Percentiles rank a stretch among this genome's conserved stretches.
Conservation (phyloP, 805 yeast species). For the Candida germanica region DNA sequence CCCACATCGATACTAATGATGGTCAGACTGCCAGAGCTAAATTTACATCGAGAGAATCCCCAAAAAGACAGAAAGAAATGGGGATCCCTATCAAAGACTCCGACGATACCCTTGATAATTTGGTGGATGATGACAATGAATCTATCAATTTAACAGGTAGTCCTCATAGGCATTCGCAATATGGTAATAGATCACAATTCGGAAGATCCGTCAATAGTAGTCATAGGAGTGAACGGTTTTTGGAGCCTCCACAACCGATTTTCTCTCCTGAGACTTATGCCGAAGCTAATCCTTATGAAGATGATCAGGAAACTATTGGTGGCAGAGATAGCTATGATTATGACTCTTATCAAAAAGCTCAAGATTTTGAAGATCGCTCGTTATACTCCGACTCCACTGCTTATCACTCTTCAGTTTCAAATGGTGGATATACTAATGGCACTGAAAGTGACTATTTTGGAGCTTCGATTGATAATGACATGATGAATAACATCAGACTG, state of each 20-base stretch:
- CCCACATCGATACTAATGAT: background rate
- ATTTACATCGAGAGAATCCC: slow-evolving; percentile 69
- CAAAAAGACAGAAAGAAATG: slow-evolving; percentile 51
- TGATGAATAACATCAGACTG: slow-evolving; percentile 41
- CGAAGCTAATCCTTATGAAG: slow-evolving; percentile 44
- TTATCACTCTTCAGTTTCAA: slow-evolving; percentile 28
- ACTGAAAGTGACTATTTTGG: slow-evolving; percentile 35
- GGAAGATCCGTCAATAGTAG: slow-evolving; percentile 27
- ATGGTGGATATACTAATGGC: slow-evolving; percentile 15
- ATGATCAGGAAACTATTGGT: slow-evolving; percentile 14
- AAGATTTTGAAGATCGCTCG: slow-evolving; percentile 31
- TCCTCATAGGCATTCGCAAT: slow-evolving; percentile 30
- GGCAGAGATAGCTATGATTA: slow-evolving; percentile 26
- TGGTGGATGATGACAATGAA: slow-evolving; percentile 23
- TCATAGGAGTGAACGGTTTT: slow-evolving; percentile 47
- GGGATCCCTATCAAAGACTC: slow-evolving; percentile 39
- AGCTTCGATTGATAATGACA: slow-evolving; percentile 44
- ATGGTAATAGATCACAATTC: too few relatives aligned
- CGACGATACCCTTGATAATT: slow-evolving; percentile 40
- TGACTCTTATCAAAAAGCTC: slow-evolving; percentile 34
- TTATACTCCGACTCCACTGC: slow-evolving; percentile 35
- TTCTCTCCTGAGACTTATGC: slow-evolving; percentile 63
- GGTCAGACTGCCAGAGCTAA: slow-evolving; percentile 58
- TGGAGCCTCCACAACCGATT: slow-evolving; percentile 65
- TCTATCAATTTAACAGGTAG: slow-evolving; percentile 31